Evolutionary conservation across 495 filamentous ascomycete species (phyloP).

Genomic region (Aspergillus hancockii): DNA sequence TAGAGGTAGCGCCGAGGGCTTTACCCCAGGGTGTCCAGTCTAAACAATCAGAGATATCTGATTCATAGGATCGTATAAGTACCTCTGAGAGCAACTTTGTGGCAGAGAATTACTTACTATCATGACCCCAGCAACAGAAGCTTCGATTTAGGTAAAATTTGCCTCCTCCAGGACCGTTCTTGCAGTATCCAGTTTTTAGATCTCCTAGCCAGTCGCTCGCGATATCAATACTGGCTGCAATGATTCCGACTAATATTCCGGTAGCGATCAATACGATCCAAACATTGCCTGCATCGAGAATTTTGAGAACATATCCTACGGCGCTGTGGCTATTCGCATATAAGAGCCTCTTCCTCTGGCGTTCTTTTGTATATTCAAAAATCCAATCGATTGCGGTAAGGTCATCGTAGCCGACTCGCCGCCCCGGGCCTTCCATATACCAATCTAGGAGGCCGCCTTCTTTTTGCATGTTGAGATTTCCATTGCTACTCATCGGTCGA

Average conservation of each 20-base stretch:
- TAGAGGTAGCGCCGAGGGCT: conserved; percentile 65
- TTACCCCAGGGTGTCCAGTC: conserved; percentile 86
- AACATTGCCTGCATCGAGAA: conserved; percentile 83
- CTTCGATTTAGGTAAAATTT: conserved; percentile 85
- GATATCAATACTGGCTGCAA: conserved; percentile 88
- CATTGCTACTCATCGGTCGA: conserved; percentile 35
- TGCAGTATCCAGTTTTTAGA: conserved; percentile 89
- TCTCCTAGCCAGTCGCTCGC: conserved; percentile 94
- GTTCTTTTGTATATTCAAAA: conserved; percentile 96
- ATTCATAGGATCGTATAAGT: conserved; percentile 4
- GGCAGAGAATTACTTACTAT: conserved; percentile 49
- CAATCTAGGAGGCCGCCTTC: conserved; percentile 74
- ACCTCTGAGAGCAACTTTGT: not conserved
- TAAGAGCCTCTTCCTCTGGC: conserved; percentile 78
- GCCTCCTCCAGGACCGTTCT: conserved; percentile 69
- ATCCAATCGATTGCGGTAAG: conserved; percentile 99
- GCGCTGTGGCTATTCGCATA: conserved; percentile 69
- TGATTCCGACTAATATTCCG: conserved; percentile 75
- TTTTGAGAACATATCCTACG: conserved; percentile 66
- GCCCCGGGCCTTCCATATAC: conserved; percentile 88
- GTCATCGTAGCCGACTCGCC: conserved; percentile 93
- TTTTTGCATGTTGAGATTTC: conserved; percentile 51
- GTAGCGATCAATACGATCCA: conserved; percentile 84
- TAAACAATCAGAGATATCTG: conserved; percentile 69
- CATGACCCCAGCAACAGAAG: conserved; percentile 92